Conservation (phyloP, 192 early-diverging fungal genomes). For the Backusella australiensis region DNA sequence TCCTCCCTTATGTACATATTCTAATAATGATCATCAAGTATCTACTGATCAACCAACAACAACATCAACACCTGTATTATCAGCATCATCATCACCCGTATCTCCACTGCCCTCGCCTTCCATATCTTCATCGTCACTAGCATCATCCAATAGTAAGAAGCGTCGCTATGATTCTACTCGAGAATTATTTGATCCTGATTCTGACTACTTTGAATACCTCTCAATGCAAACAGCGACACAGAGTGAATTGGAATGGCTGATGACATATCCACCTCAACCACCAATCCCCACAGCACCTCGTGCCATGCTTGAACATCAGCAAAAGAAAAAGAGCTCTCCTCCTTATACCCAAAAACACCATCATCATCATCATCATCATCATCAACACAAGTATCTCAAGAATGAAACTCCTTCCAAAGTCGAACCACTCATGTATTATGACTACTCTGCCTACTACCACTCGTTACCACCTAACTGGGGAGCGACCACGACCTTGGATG, state of each 20-base stretch:
- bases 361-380: background rate
- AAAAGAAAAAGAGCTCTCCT: background rate
- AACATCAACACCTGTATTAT: background rate
- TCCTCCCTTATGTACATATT: background rate
- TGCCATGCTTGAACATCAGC: constrained; percentile 15
- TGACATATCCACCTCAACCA: constrained; percentile 13
- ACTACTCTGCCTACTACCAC: background rate
- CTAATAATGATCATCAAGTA: background rate
- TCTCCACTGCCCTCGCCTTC: background rate
- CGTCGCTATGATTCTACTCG: constrained; percentile 19
- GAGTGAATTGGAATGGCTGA: constrained; percentile 8
- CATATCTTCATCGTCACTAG: background rate
- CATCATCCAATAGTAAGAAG: background rate
- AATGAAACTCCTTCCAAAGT: background rate
- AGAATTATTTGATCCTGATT: constrained; percentile 29
- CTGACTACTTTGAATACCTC: constrained; percentile 33
- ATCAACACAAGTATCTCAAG: background rate
- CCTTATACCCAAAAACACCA: background rate
- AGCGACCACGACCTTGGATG: constrained; percentile 39
- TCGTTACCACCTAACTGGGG: constrained; percentile 51
- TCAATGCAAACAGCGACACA: background rate
- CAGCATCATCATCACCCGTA: background rate
- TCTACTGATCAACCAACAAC: background rate
- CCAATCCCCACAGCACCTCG: constrained; percentile 27
- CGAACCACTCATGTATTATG: background rate